Conservation (phyloP, 2,329 filamentous ascomycete genomes). For the Trichoderma koningii region DNA sequence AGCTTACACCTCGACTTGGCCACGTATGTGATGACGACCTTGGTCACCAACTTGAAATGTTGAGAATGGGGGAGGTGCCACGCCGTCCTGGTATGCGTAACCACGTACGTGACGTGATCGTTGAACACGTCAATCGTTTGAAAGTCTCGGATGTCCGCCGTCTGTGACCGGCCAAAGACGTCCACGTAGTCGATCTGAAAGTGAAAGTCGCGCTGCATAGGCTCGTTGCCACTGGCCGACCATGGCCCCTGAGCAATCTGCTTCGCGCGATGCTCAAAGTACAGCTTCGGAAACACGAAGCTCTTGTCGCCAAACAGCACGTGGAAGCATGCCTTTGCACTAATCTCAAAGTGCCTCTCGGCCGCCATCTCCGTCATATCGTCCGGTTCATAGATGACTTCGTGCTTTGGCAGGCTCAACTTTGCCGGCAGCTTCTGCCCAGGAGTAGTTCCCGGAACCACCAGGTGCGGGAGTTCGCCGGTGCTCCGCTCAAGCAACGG, state of each 20-base stretch:
- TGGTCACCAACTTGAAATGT: slow-evolving; percentile 80
- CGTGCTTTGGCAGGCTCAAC: slow-evolving; percentile 77
- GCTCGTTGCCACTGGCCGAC: slow-evolving; percentile 65
- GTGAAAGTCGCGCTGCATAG: slow-evolving; percentile 75
- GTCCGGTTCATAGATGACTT: slow-evolving; percentile 81
- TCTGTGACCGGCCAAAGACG: slow-evolving; percentile 63
- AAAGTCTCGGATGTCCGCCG: slow-evolving; percentile 70
- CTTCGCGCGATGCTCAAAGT: slow-evolving; percentile 77
- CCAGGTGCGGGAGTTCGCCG: slow-evolving; percentile 42
- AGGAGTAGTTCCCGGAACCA: slow-evolving; percentile 36
- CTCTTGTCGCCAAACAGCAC: slow-evolving; percentile 96
- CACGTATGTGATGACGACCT: slow-evolving; percentile 90
- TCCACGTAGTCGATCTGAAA: slow-evolving; percentile 73
- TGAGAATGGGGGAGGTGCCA: slow-evolving; percentile 86
- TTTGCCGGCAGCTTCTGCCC: slow-evolving; percentile 57
- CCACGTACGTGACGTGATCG: slow-evolving; percentile 71
- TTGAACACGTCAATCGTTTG: slow-evolving; percentile 84
- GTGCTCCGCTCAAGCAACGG: slow-evolving; percentile 39
- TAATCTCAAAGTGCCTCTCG: slow-evolving; percentile 84
- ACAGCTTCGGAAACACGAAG: slow-evolving; percentile 87
- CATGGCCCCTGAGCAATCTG: slow-evolving; percentile 86
- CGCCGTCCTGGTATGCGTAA: slow-evolving; percentile 62
- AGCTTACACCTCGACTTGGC: slow-evolving; percentile 92
- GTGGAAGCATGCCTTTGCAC: slow-evolving; percentile 92
- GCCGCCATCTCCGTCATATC: slow-evolving; percentile 75